Base-by-base conservation (phyloP, 2,329 filamentous ascomycete species). In the Paracoccidioides brasiliensis region DNA sequence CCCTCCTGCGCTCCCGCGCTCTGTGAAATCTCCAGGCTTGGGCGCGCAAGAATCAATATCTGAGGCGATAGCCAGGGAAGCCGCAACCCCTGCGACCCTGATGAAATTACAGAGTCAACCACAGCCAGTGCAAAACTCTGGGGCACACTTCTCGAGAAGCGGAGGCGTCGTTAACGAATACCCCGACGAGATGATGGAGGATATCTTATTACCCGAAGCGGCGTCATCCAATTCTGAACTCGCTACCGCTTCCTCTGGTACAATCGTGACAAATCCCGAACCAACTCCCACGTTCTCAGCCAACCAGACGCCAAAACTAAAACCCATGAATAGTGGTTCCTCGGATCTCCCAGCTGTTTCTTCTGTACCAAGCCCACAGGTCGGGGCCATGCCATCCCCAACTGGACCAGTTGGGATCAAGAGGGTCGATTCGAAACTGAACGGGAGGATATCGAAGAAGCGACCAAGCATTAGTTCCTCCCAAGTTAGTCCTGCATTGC, bases 81-180 rank as follows among this genome's bases (percentile, higher is more conserved):
- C 88, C 9, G 90, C 88, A 1, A 95, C 90, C 0, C 90, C 90
- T 0, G 88, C 90, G 7, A 95, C 90, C 5, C 72, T 95, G 57
- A 95, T 96, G 86, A 85, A 82, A 63, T 76, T 91, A 45, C 78
- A 63, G 53, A 79, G 78, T 59, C 76, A 75, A 55, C 69, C 70
- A 30, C 67, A 33, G 45, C n/a, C 67, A 54, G 67, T 70, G 12
- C 70, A 76, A 35, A 65, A 71, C 22, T 55, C 58, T 67, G 67
- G 57, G 62, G 68, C 61, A 67, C 66, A 66, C 54, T 69, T 71
- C 37, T 63, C 66, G 14, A 62, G 66, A 30, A 67, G 67, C 38
- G 65, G 66, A 8, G 61, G 70, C 60, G 60, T 69, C 52, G 60
- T 66, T 67, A 41, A 71, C 64, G 79, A 64, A 66, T 69, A 55